phyloP scores from a whole-genome alignment of 257 asterid species.

The Nicotiana noctiflora region DNA sequence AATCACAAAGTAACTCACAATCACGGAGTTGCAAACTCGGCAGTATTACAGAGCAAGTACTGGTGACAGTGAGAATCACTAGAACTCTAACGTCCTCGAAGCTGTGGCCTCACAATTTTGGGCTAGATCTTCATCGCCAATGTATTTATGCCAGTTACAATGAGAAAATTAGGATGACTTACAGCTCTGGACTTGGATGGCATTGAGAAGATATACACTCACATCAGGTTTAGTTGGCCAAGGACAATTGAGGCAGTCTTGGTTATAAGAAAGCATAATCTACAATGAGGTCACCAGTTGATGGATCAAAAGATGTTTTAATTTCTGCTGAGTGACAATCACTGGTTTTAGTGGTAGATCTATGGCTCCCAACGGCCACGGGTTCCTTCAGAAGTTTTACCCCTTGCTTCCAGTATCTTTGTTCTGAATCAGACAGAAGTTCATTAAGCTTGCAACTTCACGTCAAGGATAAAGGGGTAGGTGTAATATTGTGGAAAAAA shows the following conservation, averaged over 20 bases:
- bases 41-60: background rate
- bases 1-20: background rate
- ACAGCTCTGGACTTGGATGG: background rate
- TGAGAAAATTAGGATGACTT: background rate
- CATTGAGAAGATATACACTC: background rate
- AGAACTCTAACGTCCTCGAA: background rate
- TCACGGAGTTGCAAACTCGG: background rate
- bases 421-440: constrained; percentile 31
- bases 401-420: constrained; percentile 85
- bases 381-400: constrained; percentile 71
- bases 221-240: background rate
- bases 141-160: background rate
- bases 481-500: background rate
- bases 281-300: constrained; percentile 51
- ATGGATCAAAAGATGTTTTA: constrained; percentile 52
- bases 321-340: constrained; percentile 35
- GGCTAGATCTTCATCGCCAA: background rate
- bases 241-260: background rate
- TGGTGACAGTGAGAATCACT: background rate
- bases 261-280: constrained; percentile 31
- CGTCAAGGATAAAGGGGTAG: background rate
- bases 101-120: background rate
- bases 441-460: background rate
- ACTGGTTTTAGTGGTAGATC: constrained; percentile 5
- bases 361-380: constrained; percentile 24